These are phyloP conservation scores for Amanita molliuscula DNA, from an alignment of 768 basidiomycete species.

Conservation along the genomic window DNA sequence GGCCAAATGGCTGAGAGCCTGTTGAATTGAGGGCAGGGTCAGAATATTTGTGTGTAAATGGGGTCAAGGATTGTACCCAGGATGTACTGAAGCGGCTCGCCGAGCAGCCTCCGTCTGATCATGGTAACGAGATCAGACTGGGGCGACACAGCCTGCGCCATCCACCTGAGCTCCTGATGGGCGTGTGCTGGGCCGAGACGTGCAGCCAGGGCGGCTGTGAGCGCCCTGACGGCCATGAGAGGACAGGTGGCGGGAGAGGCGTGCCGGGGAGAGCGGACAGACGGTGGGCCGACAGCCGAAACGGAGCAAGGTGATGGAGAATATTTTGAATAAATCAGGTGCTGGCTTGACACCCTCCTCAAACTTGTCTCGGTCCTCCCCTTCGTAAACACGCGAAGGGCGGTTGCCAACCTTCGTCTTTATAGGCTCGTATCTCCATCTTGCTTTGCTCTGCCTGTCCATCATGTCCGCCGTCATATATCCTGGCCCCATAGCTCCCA, in stretches of 20 bases:
- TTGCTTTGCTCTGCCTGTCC: conserved; percentile 12
- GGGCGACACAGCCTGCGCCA: conserved; percentile 19
- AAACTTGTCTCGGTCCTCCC: conserved; percentile 20
- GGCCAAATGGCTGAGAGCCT: conserved; percentile 87
- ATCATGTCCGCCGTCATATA: conserved; percentile 10
- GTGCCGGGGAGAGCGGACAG: background rate
- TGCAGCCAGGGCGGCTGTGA: conserved; percentile 16
- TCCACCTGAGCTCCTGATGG: conserved; percentile 31
- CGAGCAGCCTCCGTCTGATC: conserved; percentile 47
- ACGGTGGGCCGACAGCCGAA: conserved; percentile 9
- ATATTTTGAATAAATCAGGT: conserved; percentile 7
- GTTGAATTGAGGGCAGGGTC: conserved; percentile 9
- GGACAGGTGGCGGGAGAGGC: background rate
- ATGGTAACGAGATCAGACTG: conserved; percentile 24
- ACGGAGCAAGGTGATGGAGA: conserved; percentile 5
- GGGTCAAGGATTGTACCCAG: conserved; percentile 43
- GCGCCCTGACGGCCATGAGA: conserved; percentile 6
- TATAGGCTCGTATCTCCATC: conserved; percentile 9
- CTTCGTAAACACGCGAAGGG: conserved; percentile 7
- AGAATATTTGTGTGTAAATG: conserved; percentile 4
- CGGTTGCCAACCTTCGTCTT: background rate
- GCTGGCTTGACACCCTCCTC: conserved; percentile 1
- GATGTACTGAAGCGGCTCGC: conserved; percentile 88
- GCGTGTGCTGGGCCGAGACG: conserved; percentile 28
- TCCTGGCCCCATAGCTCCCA: conserved; percentile 20